phyloP scores from a whole-genome alignment of 305 asterid species.

The Coffea humblotiana region DNA sequence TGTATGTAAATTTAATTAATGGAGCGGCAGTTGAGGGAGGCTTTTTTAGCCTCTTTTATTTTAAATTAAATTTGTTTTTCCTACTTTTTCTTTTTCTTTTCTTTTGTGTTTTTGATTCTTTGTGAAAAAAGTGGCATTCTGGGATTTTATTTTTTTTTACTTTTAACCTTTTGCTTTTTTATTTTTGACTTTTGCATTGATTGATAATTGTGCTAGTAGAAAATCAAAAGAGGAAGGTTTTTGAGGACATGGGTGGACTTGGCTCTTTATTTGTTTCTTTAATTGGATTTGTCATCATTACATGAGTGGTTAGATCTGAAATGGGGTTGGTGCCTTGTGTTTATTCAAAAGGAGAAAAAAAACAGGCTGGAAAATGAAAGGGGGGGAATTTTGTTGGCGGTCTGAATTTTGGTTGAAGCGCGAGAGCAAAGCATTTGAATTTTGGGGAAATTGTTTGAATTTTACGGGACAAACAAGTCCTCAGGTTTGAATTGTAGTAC shows the following conservation, averaged over 20 bases:
- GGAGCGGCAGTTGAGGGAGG: slow-evolving; percentile 20
- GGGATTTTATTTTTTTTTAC: background rate
- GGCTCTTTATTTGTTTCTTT: slow-evolving; percentile 12
- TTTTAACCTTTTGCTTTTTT: slow-evolving; percentile 10
- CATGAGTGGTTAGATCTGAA: slow-evolving; percentile 5
- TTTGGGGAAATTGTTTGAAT: background rate
- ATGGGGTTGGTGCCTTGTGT: background rate
- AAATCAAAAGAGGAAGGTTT: background rate
- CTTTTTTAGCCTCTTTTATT: slow-evolving; percentile 7
- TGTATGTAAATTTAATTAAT: slow-evolving; percentile 18
- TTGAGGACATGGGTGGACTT: slow-evolving; percentile 1
- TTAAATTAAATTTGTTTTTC: background rate
- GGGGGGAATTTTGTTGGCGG: slow-evolving; percentile 3
- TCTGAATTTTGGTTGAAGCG: slow-evolving; percentile 1
- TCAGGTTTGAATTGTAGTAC: background rate
- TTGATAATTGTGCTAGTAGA: background rate
- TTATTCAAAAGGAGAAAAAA: background rate
- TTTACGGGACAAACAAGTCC: background rate
- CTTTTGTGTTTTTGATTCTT: background rate
- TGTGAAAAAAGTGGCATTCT: background rate
- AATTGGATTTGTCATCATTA: slow-evolving; percentile 7
- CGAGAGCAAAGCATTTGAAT: background rate
- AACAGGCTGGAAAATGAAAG: background rate
- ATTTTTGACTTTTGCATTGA: background rate
- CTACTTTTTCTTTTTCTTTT: background rate